Conservation (phyloP, 2,329 filamentous ascomycete species). For the Proliferodiscus dingleyae region DNA sequence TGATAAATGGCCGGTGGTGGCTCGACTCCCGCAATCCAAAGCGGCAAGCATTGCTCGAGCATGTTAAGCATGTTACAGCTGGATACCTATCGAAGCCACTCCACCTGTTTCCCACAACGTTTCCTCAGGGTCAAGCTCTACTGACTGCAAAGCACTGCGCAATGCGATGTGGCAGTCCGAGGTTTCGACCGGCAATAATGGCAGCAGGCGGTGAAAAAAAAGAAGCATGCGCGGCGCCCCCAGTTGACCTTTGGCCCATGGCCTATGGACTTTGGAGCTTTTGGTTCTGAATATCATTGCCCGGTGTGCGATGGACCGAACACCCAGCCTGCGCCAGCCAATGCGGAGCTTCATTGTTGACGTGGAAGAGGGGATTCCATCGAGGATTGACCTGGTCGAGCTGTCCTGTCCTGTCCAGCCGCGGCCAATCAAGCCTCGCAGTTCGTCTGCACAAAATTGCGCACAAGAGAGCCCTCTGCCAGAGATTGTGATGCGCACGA, state of each 20-base stretch:
- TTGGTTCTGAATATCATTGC: slow-evolving; percentile 7
- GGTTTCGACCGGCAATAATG: background rate
- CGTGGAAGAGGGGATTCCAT: slow-evolving; percentile 9
- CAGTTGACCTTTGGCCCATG: no score
- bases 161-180: no score
- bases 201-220: no score
- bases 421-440: slow-evolving; percentile 11
- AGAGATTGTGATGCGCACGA: background rate
- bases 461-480: background rate
- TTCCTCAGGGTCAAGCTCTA: no score
- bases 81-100: no score
- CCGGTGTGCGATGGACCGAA: slow-evolving; percentile 3
- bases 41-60: no score
- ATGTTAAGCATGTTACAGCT: no score
- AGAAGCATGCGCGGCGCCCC: background rate
- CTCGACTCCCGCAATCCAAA: no score
- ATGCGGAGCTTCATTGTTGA: slow-evolving; percentile 10
- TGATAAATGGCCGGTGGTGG: no score
- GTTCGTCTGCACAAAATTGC: background rate
- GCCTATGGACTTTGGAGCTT: no score
- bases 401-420: slow-evolving; percentile 10
- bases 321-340: slow-evolving; percentile 4
- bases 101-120: no score
- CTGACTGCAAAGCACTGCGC: background rate
- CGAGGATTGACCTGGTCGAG: no score